These are phyloP conservation scores for Sistotremastrum suecicum DNA, from an alignment of 768 basidiomycete species.

Conservation along the genomic window DNA sequence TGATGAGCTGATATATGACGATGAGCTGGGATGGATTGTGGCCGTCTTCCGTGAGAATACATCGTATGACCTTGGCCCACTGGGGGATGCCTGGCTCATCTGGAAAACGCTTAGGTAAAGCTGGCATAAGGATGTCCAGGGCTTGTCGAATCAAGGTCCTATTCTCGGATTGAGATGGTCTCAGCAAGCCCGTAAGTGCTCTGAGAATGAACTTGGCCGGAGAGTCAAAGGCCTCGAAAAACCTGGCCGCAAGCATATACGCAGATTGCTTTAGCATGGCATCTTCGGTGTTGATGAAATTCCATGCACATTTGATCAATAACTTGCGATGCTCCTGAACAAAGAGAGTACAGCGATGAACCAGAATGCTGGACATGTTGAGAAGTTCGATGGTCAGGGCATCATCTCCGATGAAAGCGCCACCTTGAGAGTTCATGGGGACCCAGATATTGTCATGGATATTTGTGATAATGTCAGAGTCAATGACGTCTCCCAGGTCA, in stretches of 20 bases:
- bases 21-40: slow-evolving; percentile 50
- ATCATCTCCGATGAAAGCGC: slow-evolving; percentile 56
- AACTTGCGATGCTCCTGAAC: slow-evolving; percentile 77
- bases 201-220: slow-evolving; percentile 84
- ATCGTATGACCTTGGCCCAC: slow-evolving; percentile 82
- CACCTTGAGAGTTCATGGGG: slow-evolving; percentile 43
- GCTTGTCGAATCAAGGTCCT: slow-evolving; percentile 72
- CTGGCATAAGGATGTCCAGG: slow-evolving; percentile 72
- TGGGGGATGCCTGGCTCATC: slow-evolving; percentile 45
- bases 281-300: slow-evolving; percentile 71
- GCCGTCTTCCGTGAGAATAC: slow-evolving; percentile 81
- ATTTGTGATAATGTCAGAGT: slow-evolving; percentile 52
- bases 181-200: slow-evolving; percentile 83
- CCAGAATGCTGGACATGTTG: slow-evolving; percentile 76
- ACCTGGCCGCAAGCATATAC: slow-evolving; percentile 79
- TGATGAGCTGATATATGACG: slow-evolving; percentile 81
- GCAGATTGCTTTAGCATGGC: slow-evolving; percentile 86
- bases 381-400: slow-evolving; percentile 83
- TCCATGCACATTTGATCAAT: slow-evolving; percentile 88
- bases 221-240: slow-evolving; percentile 79
- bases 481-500: slow-evolving; percentile 42
- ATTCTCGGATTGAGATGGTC: slow-evolving; percentile 65
- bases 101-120: slow-evolving; percentile 49
- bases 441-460: slow-evolving; percentile 73
- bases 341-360: slow-evolving; percentile 72